Evolutionary conservation across 768 basidiomycete genomes (phyloP).

Genomic region (Pseudohyphozyma bogoriensis): DNA sequence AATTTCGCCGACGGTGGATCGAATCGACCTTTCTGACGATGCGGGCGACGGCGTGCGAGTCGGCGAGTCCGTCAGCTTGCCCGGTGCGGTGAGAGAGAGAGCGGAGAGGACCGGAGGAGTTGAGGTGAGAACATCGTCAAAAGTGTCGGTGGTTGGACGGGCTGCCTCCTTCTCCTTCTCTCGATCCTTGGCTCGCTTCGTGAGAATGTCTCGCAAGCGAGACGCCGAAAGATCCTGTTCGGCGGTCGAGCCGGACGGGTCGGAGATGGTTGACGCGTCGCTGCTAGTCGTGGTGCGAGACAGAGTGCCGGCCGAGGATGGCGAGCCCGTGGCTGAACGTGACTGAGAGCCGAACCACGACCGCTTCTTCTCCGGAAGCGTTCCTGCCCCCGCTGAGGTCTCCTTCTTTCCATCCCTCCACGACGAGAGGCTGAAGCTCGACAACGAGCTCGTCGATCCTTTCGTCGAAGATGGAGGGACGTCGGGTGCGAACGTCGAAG

Average conservation of each 20-base stretch:
- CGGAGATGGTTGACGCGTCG: too few species aligned
- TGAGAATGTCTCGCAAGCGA: constrained; percentile 11
- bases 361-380: too few species aligned
- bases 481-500: neutral
- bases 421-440: constrained; percentile 1
- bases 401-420: neutral
- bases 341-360: too few species aligned
- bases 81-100: constrained; percentile 11
- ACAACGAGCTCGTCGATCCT: neutral
- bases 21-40: too few species aligned
- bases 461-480: neutral
- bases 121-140: too few species aligned
- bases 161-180: constrained; percentile 14
- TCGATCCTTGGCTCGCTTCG: constrained; percentile 12
- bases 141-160: too few species aligned
- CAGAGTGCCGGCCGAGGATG: too few species aligned
- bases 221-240: constrained; percentile 11
- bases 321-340: too few species aligned
- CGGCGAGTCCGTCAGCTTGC: neutral
- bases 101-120: too few species aligned
- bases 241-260: too few species aligned
- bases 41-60: neutral
- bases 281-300: too few species aligned
- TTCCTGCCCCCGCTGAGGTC: neutral
- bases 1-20: too few species aligned